Percentiles rank a stretch among this genome's conserved stretches.
These are phyloP conservation scores for Boletus subparvulus DNA, from an alignment of 768 basidiomycete genomes.

Conservation along the genomic window DNA sequence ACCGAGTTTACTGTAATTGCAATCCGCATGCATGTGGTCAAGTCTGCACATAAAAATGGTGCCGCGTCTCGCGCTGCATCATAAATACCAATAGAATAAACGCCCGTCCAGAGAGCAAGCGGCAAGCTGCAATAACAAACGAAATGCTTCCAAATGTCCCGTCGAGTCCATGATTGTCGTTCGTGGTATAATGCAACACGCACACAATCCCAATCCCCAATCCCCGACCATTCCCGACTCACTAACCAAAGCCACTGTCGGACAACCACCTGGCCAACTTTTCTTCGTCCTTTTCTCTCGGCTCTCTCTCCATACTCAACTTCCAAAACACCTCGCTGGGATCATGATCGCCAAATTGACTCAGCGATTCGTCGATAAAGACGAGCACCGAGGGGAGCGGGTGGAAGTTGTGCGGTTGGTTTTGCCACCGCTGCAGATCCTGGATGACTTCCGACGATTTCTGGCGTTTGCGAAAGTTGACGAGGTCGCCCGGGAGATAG, in stretches of 20 bases:
- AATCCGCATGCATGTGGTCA: too few relatives aligned
- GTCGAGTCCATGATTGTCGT: constrained; percentile 5
- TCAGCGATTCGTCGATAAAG: constrained; percentile 44
- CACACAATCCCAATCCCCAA: neutral
- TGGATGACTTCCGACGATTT: constrained; percentile 55
- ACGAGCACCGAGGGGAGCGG: constrained; percentile 42
- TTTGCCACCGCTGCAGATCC: constrained; percentile 58
- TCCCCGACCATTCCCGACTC: neutral
- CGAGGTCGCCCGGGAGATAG: constrained; percentile 42
- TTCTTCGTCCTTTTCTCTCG: constrained; percentile 55
- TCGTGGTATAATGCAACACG: constrained; percentile 1
- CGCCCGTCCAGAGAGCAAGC: neutral
- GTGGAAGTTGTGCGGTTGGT: constrained; percentile 54
- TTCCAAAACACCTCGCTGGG: constrained; percentile 41
- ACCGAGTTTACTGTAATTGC: too few relatives aligned
- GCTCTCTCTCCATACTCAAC: constrained; percentile 50
- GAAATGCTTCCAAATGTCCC: neutral
- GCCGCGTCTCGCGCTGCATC: neutral
- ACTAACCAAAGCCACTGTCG: constrained; percentile 40
- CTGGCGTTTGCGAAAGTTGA: constrained; percentile 60
- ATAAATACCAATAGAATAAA: constrained; percentile 15
- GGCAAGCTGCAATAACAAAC: neutral
- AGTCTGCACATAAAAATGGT: neutral
- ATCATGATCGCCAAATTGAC: constrained; percentile 35
- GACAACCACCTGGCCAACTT: constrained; percentile 41